Evolutionary conservation across 345 rosid species (phyloP).

Genomic region (Citrus inodora): DNA sequence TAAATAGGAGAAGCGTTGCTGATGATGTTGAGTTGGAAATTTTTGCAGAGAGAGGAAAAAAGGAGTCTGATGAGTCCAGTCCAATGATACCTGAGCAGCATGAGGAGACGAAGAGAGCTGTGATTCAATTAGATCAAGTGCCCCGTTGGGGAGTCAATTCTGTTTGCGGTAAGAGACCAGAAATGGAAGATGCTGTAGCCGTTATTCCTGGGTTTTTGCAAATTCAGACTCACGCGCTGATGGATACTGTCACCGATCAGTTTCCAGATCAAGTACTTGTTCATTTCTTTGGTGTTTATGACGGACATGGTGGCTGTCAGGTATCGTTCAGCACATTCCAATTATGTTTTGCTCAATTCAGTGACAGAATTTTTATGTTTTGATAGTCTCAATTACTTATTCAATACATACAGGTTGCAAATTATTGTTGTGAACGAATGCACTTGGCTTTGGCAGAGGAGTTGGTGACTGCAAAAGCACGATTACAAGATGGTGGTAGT

Average conservation of each 20-base stretch:
- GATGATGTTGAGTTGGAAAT: constrained; percentile 11
- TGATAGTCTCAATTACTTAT: background rate
- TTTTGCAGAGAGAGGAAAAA: background rate
- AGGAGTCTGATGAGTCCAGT: constrained; percentile 23
- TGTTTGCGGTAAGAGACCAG: constrained; percentile 63
- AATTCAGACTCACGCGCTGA: constrained; percentile 30
- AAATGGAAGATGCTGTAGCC: constrained; percentile 78
- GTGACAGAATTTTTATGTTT: too few species aligned
- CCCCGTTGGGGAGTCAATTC: constrained; percentile 65
- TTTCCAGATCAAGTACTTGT: constrained; percentile 23
- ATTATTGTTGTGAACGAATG: constrained; percentile 58
- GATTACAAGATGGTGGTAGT: constrained; percentile 23
- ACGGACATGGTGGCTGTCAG: constrained; percentile 83
- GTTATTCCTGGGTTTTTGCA: constrained; percentile 49
- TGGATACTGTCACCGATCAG: constrained; percentile 24
- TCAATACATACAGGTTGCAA: constrained; percentile 44
- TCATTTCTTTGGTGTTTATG: constrained; percentile 77
- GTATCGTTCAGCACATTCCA: constrained; percentile 26
- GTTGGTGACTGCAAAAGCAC: constrained; percentile 38
- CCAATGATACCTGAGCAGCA: constrained; percentile 14
- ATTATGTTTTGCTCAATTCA: background rate
- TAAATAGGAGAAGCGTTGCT: constrained; percentile 1
- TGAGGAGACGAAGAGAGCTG: constrained; percentile 27
- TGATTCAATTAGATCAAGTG: constrained; percentile 22
- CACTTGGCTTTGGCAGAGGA: constrained; percentile 71